A percentile compares a stretch with the other conserved stretches of the same genome.
Evolutionary conservation across 352 stramenopile species (phyloP).

Genomic region (Phytophthora gonapodyides): DNA sequence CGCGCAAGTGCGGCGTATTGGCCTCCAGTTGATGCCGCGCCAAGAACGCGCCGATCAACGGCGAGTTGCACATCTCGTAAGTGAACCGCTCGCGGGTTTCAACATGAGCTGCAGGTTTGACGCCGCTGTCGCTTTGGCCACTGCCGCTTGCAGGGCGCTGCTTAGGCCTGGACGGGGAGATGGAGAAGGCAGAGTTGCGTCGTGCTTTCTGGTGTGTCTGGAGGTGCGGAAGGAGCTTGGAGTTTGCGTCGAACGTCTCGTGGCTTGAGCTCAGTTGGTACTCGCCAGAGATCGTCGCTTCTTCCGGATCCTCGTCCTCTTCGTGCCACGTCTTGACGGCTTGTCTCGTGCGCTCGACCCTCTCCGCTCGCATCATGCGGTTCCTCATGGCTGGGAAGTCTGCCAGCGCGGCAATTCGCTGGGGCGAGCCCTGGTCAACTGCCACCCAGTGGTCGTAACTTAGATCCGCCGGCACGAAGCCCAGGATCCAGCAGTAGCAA

Average conservation of each 20-base stretch:
- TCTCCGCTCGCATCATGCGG: constrained; percentile 64
- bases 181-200: constrained; percentile 30
- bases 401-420: constrained; percentile 56
- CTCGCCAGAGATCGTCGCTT: constrained; percentile 3
- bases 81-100: constrained; percentile 56
- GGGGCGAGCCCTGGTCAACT: constrained; percentile 59
- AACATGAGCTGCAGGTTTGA: constrained; percentile 24
- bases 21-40: constrained; percentile 54
- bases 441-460: constrained; percentile 58
- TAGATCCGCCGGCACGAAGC: constrained; percentile 57
- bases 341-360: constrained; percentile 62
- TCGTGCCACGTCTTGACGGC: constrained; percentile 57
- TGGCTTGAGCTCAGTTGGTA: constrained; percentile 7
- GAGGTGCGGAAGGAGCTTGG: constrained; percentile 18
- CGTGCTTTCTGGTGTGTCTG: constrained; percentile 12
- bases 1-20: constrained; percentile 48
- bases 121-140: not conserved
- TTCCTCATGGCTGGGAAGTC: constrained; percentile 76
- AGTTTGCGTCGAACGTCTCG: not conserved
- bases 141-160: constrained; percentile 1
- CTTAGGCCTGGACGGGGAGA: constrained; percentile 13
- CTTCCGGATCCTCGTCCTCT: constrained; percentile 26
- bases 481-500: constrained; percentile 68
- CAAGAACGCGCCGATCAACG: constrained; percentile 60
- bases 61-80: constrained; percentile 74